These are phyloP conservation scores for Neurospora sp. DNA, from an alignment of 495 filamentous ascomycete genomes.

Conservation along the genomic window DNA sequence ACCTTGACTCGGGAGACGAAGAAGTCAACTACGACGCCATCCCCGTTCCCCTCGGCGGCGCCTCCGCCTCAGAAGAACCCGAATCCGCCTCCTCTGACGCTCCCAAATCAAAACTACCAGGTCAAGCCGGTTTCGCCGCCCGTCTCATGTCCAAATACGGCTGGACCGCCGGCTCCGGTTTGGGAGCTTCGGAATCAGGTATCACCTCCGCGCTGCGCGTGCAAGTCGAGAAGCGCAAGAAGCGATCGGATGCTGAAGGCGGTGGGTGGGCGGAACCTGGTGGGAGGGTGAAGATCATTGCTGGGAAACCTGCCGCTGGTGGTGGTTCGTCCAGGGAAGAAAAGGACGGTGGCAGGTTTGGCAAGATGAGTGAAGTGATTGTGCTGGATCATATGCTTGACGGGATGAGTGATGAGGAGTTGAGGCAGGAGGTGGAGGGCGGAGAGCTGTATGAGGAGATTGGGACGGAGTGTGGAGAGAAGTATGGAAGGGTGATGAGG, in stretches of 20 bases:
- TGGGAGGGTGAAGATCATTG: conserved; percentile 72
- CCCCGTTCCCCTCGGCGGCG: conserved; percentile 2
- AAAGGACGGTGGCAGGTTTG: conserved; percentile 51
- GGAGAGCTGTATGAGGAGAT: conserved; percentile 78
- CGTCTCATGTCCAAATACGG: conserved; percentile 87
- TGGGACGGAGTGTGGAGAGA: conserved; percentile 78
- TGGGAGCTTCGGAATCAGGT: conserved; percentile 70
- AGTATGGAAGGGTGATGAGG: conserved; percentile 83
- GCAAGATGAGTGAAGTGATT: conserved; percentile 67
- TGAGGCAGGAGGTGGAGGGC: conserved; percentile 50
- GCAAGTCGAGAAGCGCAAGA: conserved; percentile 72
- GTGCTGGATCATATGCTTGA: conserved; percentile 73
- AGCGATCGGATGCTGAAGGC: conserved; percentile 66
- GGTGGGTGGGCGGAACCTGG: conserved; percentile 62
- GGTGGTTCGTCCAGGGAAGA: conserved; percentile 19
- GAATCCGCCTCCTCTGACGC: conserved; percentile 1
- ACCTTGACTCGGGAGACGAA: conserved; percentile 36
- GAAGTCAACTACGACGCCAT: conserved; percentile 35
- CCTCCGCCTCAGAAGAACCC: conserved; percentile 1
- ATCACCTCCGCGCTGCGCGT: conserved; percentile 76
- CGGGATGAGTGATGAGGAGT: conserved; percentile 52
- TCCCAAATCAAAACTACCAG: conserved; percentile 56
- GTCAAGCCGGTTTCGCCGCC: conserved; percentile 72
- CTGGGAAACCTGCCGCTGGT: conserved; percentile 32
- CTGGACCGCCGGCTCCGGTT: conserved; percentile 77